Percentiles rank a stretch among this genome's conserved stretches.
Evolutionary conservation across 768 basidiomycete species (phyloP).

Genomic region (Podaxis rugospora): DNA sequence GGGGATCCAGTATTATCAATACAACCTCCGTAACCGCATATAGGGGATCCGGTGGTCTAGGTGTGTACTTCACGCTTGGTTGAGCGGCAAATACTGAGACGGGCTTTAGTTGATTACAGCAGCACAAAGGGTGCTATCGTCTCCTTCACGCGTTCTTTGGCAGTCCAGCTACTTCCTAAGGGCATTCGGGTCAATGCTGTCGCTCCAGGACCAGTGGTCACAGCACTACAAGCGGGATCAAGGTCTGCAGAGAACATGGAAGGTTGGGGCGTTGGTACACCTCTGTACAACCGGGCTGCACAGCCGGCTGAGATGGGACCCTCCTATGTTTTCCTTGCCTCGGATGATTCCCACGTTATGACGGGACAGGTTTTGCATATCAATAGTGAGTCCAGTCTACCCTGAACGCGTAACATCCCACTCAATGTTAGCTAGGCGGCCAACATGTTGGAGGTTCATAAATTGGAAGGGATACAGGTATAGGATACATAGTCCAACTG

Average conservation of each 20-base stretch:
- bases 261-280: conserved; percentile 42
- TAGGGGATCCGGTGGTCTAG: conserved; percentile 27
- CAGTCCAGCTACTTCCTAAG: conserved; percentile 47
- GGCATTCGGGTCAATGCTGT: conserved; percentile 55
- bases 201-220: conserved; percentile 53
- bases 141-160: conserved; percentile 51
- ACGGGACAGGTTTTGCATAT: conserved; percentile 34
- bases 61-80: conserved; percentile 16
- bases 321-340: conserved; percentile 52
- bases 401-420: too few relatives aligned
- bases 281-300: conserved; percentile 44
- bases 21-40: conserved; percentile 56
- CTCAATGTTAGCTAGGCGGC: conserved; percentile 14
- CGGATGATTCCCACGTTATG: conserved; percentile 33
- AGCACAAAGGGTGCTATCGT: conserved; percentile 60
- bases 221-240: conserved; percentile 54
- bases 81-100: conserved; percentile 14
- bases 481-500: too few relatives aligned
- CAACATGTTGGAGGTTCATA: conserved; percentile 21
- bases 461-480: not conserved
- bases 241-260: conserved; percentile 54
- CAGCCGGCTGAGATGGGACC: conserved; percentile 52
- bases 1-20: conserved; percentile 57
- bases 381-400: conserved; percentile 22
- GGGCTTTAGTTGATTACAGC: conserved; percentile 40